phyloP scores from a whole-genome alignment of 306 rosid species.

The Lagenaria siceraria region DNA sequence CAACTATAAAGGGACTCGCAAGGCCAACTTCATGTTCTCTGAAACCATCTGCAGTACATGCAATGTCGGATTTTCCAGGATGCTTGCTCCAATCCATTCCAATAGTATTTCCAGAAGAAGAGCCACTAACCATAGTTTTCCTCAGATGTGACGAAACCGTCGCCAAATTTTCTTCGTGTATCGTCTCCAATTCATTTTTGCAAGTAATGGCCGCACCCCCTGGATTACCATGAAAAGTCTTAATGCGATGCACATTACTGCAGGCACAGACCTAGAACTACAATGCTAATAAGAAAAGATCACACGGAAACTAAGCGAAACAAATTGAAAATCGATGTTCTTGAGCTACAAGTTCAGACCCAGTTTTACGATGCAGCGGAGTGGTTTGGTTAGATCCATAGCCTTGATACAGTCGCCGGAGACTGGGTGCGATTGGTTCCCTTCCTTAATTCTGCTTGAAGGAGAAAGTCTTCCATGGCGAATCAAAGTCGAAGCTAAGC shows the following conservation, averaged over 20 bases:
- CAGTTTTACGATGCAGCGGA: slow-evolving; percentile 82
- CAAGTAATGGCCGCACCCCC: slow-evolving; percentile 92
- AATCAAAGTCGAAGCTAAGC: not conserved
- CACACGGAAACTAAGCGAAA: not conserved
- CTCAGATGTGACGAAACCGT: slow-evolving; percentile 66
- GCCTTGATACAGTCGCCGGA: not conserved
- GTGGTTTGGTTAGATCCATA: slow-evolving; percentile 24
- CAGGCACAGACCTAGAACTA: not conserved
- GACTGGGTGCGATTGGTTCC: slow-evolving; percentile 11
- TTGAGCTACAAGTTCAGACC: slow-evolving; percentile 21
- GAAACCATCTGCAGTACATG: slow-evolving; percentile 33
- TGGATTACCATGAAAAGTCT: slow-evolving; percentile 11
- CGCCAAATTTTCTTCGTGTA: slow-evolving; percentile 57
- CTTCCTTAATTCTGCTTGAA: slow-evolving; percentile 14
- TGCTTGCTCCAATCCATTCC: slow-evolving; percentile 97
- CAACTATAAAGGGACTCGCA: slow-evolving; percentile 51
- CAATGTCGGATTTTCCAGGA: slow-evolving; percentile 38
- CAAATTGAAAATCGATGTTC: not conserved
- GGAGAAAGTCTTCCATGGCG: not conserved
- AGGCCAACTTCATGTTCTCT: slow-evolving; percentile 23
- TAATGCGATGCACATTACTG: not conserved
- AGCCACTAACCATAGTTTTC: slow-evolving; percentile 36
- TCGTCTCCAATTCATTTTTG: slow-evolving; percentile 68
- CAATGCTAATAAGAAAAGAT: not conserved
- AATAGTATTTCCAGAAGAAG: slow-evolving; percentile 36